Percentiles rank a stretch among this genome's conserved stretches.
Conservation (phyloP, 768 basidiomycete species). For the Collybiopsis confluens region DNA sequence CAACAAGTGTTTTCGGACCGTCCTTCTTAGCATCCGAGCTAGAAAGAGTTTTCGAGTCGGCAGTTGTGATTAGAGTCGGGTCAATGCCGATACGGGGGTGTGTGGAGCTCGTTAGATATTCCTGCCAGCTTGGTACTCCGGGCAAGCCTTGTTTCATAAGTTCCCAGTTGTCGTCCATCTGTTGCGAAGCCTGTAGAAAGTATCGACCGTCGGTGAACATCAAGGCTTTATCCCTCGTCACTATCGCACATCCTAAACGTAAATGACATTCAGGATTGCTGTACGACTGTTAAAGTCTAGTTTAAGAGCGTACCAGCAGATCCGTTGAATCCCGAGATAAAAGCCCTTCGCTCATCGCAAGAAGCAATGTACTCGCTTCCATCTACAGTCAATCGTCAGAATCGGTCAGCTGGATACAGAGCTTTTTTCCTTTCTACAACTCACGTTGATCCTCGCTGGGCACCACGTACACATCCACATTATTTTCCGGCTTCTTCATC, state of each 20-base stretch:
- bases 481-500: conserved; percentile 49
- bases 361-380: conserved; percentile 85
- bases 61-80: conserved; percentile 64
- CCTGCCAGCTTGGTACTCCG: conserved; percentile 89
- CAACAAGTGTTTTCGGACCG: conserved; percentile 67
- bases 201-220: conserved; percentile 97
- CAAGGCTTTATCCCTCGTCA: conserved; percentile 66
- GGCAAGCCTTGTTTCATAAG: conserved; percentile 90
- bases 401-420: not conserved
- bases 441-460: conserved; percentile 92
- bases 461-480: conserved; percentile 72
- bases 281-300: not conserved
- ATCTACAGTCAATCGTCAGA: conserved; percentile 39
- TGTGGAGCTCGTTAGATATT: conserved; percentile 53
- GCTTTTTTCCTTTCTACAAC: conserved; percentile 28
- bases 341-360: conserved; percentile 81
- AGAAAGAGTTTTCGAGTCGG: conserved; percentile 68
- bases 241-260: conserved; percentile 65
- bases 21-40: conserved; percentile 59
- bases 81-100: conserved; percentile 78
- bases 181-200: conserved; percentile 86
- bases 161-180: conserved; percentile 88
- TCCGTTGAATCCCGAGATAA: conserved; percentile 91
- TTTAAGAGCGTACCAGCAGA: conserved; percentile 69
- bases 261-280: not conserved